Conservation (phyloP, 768 basidiomycete species). For the Sporobolomyces pararoseus region DNA sequence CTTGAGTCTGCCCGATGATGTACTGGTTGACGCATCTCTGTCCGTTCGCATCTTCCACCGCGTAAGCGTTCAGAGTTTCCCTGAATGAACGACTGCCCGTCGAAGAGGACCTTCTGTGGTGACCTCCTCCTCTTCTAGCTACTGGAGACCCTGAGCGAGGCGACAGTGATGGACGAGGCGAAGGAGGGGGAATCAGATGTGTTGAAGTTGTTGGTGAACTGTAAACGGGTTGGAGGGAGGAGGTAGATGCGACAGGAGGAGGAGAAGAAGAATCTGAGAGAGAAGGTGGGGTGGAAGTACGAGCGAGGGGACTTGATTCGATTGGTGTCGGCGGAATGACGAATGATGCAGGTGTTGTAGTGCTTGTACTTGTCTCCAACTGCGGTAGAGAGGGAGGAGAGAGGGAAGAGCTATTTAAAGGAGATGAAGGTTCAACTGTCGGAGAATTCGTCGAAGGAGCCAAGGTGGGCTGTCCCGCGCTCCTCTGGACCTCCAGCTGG, state of each 20-base stretch:
- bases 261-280: not conserved
- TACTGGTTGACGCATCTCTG: slow-evolving; percentile 39
- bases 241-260: slow-evolving; percentile 9
- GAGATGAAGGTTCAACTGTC: not conserved
- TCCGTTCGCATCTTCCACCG: slow-evolving; percentile 28
- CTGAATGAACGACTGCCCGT: slow-evolving; percentile 25
- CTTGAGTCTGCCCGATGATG: slow-evolving; percentile 9
- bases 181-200: slow-evolving; percentile 13
- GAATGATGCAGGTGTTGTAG: not conserved
- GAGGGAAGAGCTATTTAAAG: not conserved
- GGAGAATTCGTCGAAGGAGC: no score
- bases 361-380: not conserved
- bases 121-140: slow-evolving; percentile 4
- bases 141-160: not conserved
- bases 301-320: slow-evolving; percentile 1
- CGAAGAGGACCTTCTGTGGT: slow-evolving; percentile 32
- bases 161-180: not conserved
- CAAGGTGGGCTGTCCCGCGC: not conserved
- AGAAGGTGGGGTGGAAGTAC: not conserved
- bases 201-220: slow-evolving; percentile 1
- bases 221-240: not conserved
- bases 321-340: slow-evolving; percentile 17
- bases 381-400: not conserved
- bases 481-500: not conserved
- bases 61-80: slow-evolving; percentile 41